Evolutionary conservation across 371 early-diverging fungal genomes (phyloP).

Genomic region (Syncephalastrum contaminatum): DNA sequence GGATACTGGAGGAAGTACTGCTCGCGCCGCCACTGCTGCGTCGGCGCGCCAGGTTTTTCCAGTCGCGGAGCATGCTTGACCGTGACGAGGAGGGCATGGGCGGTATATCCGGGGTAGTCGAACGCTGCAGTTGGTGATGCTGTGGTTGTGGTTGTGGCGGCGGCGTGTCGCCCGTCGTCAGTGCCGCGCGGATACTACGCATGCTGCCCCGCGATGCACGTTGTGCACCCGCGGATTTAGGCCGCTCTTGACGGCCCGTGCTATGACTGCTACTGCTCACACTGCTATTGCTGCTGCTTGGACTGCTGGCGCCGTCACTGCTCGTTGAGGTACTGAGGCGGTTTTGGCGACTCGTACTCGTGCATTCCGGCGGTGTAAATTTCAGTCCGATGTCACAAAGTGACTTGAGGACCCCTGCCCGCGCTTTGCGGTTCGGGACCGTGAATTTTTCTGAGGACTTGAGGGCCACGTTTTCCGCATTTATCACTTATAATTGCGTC

Average conservation of each 20-base stretch:
- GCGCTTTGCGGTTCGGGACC: constrained; percentile 52
- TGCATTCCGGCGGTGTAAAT: constrained; percentile 6
- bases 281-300: too few relatives aligned
- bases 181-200: constrained; percentile 16
- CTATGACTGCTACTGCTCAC: neutral
- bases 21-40: constrained; percentile 19
- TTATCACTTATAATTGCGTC: constrained; percentile 47
- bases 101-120: constrained; percentile 12
- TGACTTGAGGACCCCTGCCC: constrained; percentile 40
- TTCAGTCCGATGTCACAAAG: constrained; percentile 37
- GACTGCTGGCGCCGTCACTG: too few relatives aligned
- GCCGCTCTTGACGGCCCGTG: constrained; percentile 13
- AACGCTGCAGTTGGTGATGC: neutral
- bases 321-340: constrained; percentile 1
- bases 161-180: constrained; percentile 3
- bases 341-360: constrained; percentile 4
- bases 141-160: neutral
- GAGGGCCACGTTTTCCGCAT: constrained; percentile 73
- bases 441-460: constrained; percentile 61
- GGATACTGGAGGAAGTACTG: neutral
- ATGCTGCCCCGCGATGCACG: constrained; percentile 18
- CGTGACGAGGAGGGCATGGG: constrained; percentile 35
- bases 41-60: constrained; percentile 33
- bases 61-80: constrained; percentile 35
- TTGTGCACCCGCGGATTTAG: constrained; percentile 22